Percentiles rank a stretch among this genome's conserved stretches.
Evolutionary conservation across 1,139 yeast species (phyloP).

Genomic region (Pichia sp.): DNA sequence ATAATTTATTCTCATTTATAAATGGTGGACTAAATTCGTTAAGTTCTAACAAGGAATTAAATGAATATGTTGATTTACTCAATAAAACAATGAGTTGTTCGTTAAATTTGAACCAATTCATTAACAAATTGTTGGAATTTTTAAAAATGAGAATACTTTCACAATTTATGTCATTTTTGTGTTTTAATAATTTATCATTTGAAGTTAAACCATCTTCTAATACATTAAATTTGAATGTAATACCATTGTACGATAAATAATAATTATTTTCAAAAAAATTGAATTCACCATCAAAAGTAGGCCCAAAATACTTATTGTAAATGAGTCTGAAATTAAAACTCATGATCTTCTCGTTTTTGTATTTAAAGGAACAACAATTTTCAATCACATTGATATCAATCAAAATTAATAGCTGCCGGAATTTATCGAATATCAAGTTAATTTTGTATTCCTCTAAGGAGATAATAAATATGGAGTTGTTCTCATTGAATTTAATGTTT

Average conservation of each 20-base stretch:
- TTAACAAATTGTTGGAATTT: conserved; percentile 15
- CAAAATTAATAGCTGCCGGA: conserved; percentile 34
- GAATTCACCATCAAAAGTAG: conserved; percentile 47
- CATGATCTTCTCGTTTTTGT: conserved; percentile 19
- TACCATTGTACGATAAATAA: conserved; percentile 46
- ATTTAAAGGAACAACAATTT: conserved; percentile 1
- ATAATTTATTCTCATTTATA: background rate
- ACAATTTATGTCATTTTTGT: conserved; percentile 19
- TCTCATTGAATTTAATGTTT: conserved; percentile 22
- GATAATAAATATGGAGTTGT: conserved; percentile 1
- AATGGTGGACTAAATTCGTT: background rate
- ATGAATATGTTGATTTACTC: background rate
- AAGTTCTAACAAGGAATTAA: background rate
- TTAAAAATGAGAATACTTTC: conserved; percentile 31
- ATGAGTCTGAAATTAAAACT: conserved; percentile 32
- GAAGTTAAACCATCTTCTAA: conserved; percentile 1
- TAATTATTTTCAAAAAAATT: conserved; percentile 22
- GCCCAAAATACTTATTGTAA: conserved; percentile 54
- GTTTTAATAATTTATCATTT: background rate
- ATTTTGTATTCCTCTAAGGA: conserved; percentile 19
- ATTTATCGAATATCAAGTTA: conserved; percentile 34
- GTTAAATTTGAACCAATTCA: background rate
- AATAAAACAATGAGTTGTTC: background rate
- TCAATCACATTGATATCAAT: conserved; percentile 33
- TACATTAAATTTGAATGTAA: conserved; percentile 37